Conservation (phyloP, 257 asterid species). For the Nicotiana undulata region DNA sequence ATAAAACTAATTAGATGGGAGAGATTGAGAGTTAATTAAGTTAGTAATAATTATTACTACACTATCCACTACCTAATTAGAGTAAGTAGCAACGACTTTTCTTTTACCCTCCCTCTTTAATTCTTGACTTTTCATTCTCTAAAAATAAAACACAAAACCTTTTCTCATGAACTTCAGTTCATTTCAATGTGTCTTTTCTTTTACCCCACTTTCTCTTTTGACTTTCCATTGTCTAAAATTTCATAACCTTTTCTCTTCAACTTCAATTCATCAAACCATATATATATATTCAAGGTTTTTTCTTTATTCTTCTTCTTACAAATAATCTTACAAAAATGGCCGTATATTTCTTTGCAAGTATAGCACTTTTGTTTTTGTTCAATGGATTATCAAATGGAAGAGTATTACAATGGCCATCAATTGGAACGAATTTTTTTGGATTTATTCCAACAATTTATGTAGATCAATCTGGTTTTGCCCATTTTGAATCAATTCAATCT, state of each 20-base stretch:
- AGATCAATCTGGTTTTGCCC: constrained; percentile 19
- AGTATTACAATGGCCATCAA: not conserved
- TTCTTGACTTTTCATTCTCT: constrained; percentile 4
- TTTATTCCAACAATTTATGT: constrained; percentile 19
- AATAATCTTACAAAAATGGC: not conserved
- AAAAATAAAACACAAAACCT: not conserved
- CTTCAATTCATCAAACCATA: not conserved
- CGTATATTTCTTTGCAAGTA: not conserved
- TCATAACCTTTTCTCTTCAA: constrained; percentile 8
- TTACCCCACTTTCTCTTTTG: constrained; percentile 15
- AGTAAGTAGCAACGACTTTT: not conserved
- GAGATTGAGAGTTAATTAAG: not conserved
- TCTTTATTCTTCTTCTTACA: not conserved
- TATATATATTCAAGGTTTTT: not conserved
- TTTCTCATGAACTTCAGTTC: not conserved
- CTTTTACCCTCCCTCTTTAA: not conserved
- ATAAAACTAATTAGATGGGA: not conserved
- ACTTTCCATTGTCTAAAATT: constrained; percentile 19
- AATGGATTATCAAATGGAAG: not conserved
- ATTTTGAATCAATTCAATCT: constrained; percentile 36
- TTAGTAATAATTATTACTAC: not conserved
- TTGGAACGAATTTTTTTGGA: not conserved
- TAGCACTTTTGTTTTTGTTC: not conserved
- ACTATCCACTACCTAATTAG: not conserved
- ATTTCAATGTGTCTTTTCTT: constrained; percentile 10